Conservation (phyloP, 768 basidiomycete genomes). For the Cystobasidium onofrii region DNA sequence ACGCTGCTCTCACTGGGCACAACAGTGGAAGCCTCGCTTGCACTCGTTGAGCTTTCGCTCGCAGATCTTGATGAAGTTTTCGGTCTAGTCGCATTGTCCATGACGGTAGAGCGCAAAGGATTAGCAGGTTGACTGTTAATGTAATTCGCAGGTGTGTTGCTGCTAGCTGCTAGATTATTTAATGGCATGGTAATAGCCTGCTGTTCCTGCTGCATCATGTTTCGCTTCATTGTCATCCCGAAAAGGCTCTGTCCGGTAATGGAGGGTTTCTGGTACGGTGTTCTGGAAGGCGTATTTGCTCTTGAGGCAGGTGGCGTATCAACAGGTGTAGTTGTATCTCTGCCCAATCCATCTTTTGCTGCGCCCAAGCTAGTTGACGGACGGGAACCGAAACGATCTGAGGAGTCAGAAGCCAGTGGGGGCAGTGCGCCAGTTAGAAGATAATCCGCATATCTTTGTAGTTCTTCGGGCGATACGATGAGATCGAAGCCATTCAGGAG, state of each 20-base stretch:
- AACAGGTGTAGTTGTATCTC: neutral
- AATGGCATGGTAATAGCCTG: neutral
- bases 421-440: constrained; percentile 52
- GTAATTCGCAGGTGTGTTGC: neutral
- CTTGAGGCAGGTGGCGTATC: neutral
- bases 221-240: neutral
- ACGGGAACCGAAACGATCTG: constrained; percentile 36
- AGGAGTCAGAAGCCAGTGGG: neutral
- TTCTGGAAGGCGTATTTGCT: neutral
- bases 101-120: neutral
- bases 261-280: neutral
- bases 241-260: neutral
- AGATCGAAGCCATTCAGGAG: constrained; percentile 91
- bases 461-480: constrained; percentile 76
- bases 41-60: constrained; percentile 13
- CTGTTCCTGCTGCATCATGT: neutral
- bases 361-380: neutral
- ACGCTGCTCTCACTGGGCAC: constrained; percentile 22
- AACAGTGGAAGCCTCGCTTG: constrained; percentile 24
- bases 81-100: neutral
- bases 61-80: constrained; percentile 16
- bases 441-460: constrained; percentile 90
- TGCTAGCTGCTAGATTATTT: neutral
- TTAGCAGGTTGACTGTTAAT: neutral
- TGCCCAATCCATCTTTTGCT: neutral